These are phyloP conservation scores for Chaetomium fimeti DNA, from an alignment of 495 filamentous ascomycete genomes.

Conservation along the genomic window DNA sequence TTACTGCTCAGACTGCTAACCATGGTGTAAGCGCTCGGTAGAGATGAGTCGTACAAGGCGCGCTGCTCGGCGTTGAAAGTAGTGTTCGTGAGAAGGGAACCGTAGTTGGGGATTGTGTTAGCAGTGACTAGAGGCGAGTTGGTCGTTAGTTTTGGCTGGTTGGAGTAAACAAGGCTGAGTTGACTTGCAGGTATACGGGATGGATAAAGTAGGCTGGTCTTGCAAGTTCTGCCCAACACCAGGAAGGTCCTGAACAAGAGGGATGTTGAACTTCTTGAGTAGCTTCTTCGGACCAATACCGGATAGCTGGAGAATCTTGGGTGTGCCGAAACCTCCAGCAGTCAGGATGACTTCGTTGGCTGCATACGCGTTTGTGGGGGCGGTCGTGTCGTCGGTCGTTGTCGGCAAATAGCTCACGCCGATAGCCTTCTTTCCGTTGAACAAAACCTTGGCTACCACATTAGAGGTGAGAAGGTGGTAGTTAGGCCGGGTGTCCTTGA, in stretches of 20 bases:
- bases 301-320: conserved; percentile 65
- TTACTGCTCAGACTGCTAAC: conserved; percentile 38
- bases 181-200: conserved; percentile 35
- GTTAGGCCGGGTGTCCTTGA: conserved; percentile 42
- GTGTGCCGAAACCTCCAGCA: conserved; percentile 57
- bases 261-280: conserved; percentile 63
- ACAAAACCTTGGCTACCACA: conserved; percentile 48
- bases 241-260: conserved; percentile 66
- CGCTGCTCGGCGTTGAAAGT: conserved; percentile 47
- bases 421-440: conserved; percentile 38
- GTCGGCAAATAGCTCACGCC: conserved; percentile 34
- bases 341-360: conserved; percentile 56
- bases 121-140: conserved; percentile 25
- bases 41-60: conserved; percentile 41
- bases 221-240: conserved; percentile 71
- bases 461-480: conserved; percentile 46
- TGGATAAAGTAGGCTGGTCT: conserved; percentile 42
- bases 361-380: conserved; percentile 33
- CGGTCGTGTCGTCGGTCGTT: conserved; percentile 15
- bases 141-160: background rate
- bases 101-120: conserved; percentile 35
- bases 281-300: conserved; percentile 70
- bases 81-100: conserved; percentile 37
- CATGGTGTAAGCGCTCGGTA: conserved; percentile 38
- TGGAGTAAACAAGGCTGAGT: conserved; percentile 20